phyloP scores from a whole-genome alignment of 768 basidiomycete genomes.

The Kwoniella heveanensis region DNA sequence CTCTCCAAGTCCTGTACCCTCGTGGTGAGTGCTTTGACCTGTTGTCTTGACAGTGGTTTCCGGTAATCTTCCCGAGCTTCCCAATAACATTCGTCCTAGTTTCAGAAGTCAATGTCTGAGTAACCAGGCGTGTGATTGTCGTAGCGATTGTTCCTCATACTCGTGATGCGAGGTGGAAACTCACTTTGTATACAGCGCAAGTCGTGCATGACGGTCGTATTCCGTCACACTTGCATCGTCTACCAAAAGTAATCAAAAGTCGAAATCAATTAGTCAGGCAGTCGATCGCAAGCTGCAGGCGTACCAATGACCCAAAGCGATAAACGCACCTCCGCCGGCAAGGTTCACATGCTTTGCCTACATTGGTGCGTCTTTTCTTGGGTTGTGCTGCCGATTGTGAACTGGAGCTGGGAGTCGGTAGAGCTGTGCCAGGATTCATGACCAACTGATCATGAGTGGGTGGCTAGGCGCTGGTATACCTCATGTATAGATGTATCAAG shows the following conservation, averaged over 20 bases:
- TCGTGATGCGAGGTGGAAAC: conserved; percentile 2
- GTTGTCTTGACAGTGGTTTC: conserved; percentile 46
- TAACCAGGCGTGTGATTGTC: too few species aligned
- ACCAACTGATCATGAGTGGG: not conserved
- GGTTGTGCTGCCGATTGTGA: not conserved
- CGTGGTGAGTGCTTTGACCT: conserved; percentile 45
- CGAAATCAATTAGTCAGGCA: too few species aligned
- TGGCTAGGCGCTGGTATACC: too few species aligned
- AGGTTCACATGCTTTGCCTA: conserved; percentile 40
- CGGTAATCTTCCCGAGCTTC: conserved; percentile 43
- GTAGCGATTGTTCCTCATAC: not conserved
- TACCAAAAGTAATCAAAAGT: too few species aligned
- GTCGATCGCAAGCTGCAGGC: not conserved
- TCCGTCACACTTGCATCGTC: conserved; percentile 49
- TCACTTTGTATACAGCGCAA: conserved; percentile 46
- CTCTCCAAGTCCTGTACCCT: conserved; percentile 45
- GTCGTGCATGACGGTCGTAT: conserved; percentile 44
- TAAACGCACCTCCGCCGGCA: conserved; percentile 38
- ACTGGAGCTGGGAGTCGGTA: not conserved
- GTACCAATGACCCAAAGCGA: not conserved
- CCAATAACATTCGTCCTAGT: conserved; percentile 50
- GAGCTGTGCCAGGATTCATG: not conserved
- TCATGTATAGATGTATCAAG: too few species aligned
- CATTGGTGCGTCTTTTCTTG: conserved; percentile 36
- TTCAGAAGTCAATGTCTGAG: too few species aligned